These are phyloP conservation scores for Hypoxylon rubiginosum DNA, from an alignment of 2,329 filamentous ascomycete genomes.

Conservation along the genomic window DNA sequence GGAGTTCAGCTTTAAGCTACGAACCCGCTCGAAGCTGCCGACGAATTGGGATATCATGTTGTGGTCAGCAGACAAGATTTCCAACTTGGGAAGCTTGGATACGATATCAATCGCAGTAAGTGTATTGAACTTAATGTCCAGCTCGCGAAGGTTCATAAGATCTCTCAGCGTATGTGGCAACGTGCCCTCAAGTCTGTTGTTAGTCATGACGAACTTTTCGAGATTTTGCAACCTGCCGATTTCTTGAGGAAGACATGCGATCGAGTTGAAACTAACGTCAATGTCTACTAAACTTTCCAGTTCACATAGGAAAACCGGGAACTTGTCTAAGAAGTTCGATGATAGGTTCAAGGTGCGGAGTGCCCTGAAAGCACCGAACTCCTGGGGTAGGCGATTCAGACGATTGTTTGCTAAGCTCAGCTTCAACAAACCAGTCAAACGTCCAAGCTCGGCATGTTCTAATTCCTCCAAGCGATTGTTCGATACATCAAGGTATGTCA, in stretches of 20 bases:
- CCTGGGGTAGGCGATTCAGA: conserved; percentile 80
- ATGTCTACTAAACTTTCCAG: conserved; percentile 88
- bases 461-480: conserved; percentile 93
- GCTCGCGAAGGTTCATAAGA: conserved; percentile 84
- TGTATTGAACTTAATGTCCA: conserved; percentile 94
- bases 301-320: conserved; percentile 87
- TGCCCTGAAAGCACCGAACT: conserved; percentile 84
- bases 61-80: conserved; percentile 91
- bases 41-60: conserved; percentile 92
- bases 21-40: conserved; percentile 86
- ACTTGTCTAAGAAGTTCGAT: conserved; percentile 89
- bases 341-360: conserved; percentile 90
- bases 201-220: conserved; percentile 94
- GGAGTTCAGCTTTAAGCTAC: conserved; percentile 89
- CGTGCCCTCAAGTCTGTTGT: conserved; percentile 85
- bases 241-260: conserved; percentile 79
- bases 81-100: conserved; percentile 84
- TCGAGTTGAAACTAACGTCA: conserved; percentile 96
- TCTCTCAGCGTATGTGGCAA: conserved; percentile 80
- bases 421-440: conserved; percentile 82
- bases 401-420: conserved; percentile 96
- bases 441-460: conserved; percentile 84
- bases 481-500: conserved; percentile 93
- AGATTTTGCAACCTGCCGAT: conserved; percentile 84
- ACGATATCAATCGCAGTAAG: conserved; percentile 91